These are phyloP conservation scores for Ulmus americana DNA, from an alignment of 331 rosid species.

Conservation along the genomic window DNA sequence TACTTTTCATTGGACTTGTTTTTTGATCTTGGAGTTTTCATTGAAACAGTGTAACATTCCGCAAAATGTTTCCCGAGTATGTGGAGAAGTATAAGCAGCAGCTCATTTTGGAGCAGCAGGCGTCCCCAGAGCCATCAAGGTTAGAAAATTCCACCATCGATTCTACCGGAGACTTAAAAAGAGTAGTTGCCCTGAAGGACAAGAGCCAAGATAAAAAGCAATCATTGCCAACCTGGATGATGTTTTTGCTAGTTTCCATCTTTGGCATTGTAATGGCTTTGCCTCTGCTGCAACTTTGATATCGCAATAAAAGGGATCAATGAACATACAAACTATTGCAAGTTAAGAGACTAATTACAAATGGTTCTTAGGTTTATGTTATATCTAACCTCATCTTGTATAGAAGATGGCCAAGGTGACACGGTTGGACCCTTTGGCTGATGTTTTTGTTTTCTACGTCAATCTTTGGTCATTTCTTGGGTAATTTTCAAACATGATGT, in stretches of 20 bases:
- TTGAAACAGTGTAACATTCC: conserved; percentile 63
- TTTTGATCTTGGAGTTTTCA: conserved; percentile 16
- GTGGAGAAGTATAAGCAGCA: conserved; percentile 78
- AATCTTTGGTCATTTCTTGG: conserved; percentile 30
- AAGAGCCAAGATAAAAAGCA: conserved; percentile 40
- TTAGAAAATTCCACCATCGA: conserved; percentile 34
- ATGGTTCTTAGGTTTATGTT: conserved; percentile 35
- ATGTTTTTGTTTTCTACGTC: conserved; percentile 35
- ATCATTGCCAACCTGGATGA: conserved; percentile 80
- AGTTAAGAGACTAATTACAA: conserved; percentile 31
- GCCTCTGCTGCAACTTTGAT: conserved; percentile 82
- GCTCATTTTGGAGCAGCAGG: conserved; percentile 41
- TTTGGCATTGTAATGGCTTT: conserved; percentile 90
- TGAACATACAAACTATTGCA: conserved; percentile 22
- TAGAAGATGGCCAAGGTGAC: conserved; percentile 44
- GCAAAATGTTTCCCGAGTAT: conserved; percentile 87
- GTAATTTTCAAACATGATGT: conserved; percentile 31
- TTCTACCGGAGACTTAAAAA: conserved; percentile 34
- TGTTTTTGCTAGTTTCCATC: conserved; percentile 73
- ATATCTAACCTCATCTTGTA: conserved; percentile 47
- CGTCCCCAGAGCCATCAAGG: conserved; percentile 29
- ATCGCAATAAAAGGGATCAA: conserved; percentile 14
- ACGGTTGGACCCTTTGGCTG: conserved; percentile 29
- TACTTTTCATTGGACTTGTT: conserved; percentile 10
- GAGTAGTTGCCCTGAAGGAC: conserved; percentile 39